Conservation (phyloP, 2,329 filamentous ascomycete genomes). For the Tolypocladium pustulatum region DNA sequence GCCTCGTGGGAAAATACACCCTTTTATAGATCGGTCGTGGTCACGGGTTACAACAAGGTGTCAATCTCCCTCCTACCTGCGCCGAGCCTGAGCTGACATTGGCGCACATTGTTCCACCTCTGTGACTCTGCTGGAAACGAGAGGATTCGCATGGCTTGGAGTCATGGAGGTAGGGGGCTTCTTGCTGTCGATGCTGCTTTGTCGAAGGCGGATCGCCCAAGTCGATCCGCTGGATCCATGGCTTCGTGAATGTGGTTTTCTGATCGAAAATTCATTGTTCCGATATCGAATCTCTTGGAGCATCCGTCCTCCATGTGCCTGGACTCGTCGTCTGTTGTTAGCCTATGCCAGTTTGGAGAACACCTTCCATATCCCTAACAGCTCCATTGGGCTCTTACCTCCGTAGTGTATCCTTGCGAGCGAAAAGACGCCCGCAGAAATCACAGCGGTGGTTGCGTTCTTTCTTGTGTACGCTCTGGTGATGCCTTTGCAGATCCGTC, state of each 20-base stretch:
- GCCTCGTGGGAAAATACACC: not conserved
- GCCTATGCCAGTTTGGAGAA: not conserved
- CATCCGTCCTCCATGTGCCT: slow-evolving; percentile 74
- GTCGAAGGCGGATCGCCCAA: not conserved
- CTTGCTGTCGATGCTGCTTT: not conserved
- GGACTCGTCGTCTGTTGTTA: not conserved
- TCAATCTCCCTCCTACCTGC: not conserved
- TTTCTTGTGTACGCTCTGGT: slow-evolving; percentile 63
- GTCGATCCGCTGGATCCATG: not conserved
- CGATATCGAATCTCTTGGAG: slow-evolving; percentile 53
- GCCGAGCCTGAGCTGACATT: not conserved
- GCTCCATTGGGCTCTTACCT: slow-evolving; percentile 40
- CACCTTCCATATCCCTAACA: too few species aligned
- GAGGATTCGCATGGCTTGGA: not conserved
- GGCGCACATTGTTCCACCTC: not conserved
- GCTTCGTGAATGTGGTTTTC: slow-evolving; percentile 5
- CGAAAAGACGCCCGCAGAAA: slow-evolving; percentile 61
- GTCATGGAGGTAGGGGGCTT: not conserved
- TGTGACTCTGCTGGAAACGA: not conserved
- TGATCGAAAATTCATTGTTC: slow-evolving; percentile 35
- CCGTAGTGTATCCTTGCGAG: slow-evolving; percentile 71
- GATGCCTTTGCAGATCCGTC: slow-evolving; percentile 60
- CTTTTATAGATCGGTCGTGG: not conserved
- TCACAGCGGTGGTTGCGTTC: slow-evolving; percentile 59
- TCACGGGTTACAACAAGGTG: not conserved